phyloP scores from a whole-genome alignment of 345 rosid genomes.

The Syzygium jambos region DNA sequence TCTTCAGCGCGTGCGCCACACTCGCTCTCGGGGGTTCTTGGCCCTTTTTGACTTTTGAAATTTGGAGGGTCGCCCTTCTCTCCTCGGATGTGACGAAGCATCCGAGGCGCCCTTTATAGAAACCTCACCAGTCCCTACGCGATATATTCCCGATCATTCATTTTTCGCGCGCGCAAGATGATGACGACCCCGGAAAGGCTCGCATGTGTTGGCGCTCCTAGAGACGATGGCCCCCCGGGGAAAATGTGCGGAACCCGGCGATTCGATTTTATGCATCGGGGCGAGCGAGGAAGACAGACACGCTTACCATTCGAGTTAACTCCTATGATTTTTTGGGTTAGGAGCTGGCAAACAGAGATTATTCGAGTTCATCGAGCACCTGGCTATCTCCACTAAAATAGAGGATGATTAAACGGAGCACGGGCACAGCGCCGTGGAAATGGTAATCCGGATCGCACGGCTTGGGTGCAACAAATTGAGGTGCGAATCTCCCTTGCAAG shows the following conservation, averaged over 20 bases:
- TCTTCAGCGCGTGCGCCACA: slow-evolving; percentile 1
- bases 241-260: neutral
- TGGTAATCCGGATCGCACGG: fast-evolving
- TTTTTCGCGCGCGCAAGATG: neutral
- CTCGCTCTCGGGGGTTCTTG: neutral
- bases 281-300: neutral
- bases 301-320: neutral
- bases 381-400: neutral
- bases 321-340: fast-evolving
- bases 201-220: neutral
- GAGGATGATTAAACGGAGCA: neutral
- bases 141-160: neutral
- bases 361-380: neutral
- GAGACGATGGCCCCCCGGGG: too few species aligned
- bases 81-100: too few species aligned
- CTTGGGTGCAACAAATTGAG: fast-evolving
- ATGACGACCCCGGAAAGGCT: neutral
- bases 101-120: neutral
- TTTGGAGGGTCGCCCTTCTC: too few species aligned
- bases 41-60: too few species aligned
- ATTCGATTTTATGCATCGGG: neutral
- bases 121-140: neutral
- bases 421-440: neutral
- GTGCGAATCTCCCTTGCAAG: neutral
- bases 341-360: fast-evolving